Percentiles rank a stretch among this genome's conserved stretches.
Evolutionary conservation across 371 early-diverging fungal genomes (phyloP).

Genomic region (Choanephora cucurbitarum): DNA sequence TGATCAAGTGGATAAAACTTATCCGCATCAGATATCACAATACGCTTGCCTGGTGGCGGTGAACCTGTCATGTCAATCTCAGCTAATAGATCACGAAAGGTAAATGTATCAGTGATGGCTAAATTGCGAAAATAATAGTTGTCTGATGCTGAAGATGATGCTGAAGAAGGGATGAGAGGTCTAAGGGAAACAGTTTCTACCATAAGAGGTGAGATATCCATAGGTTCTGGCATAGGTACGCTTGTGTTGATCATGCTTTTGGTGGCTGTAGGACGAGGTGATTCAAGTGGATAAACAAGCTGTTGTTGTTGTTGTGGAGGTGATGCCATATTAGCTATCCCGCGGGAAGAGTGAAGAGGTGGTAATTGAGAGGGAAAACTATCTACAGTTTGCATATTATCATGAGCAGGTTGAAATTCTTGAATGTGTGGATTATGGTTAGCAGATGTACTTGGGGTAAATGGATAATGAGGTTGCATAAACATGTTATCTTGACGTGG

Average conservation of each 20-base stretch:
- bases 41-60: conserved; percentile 50
- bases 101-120: conserved; percentile 51
- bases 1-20: conserved; percentile 45
- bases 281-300: no score
- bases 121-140: conserved; percentile 47
- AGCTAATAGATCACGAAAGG: conserved; percentile 46
- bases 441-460: conserved; percentile 23
- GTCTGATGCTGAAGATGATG: conserved; percentile 9
- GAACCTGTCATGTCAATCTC: conserved; percentile 46
- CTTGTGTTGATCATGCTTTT: neutral
- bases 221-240: neutral
- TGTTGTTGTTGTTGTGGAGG: conserved; percentile 1
- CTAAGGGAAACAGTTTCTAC: conserved; percentile 51
- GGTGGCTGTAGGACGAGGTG: neutral
- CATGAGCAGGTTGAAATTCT: conserved; percentile 1
- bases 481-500: conserved; percentile 11
- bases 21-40: conserved; percentile 46
- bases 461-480: conserved; percentile 10
- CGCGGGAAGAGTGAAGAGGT: conserved; percentile 17
- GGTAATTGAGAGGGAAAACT: conserved; percentile 25
- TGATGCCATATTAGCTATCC: conserved; percentile 15
- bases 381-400: conserved; percentile 5
- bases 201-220: conserved; percentile 8
- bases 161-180: conserved; percentile 4
- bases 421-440: conserved; percentile 13